phyloP scores from a whole-genome alignment of 2,329 filamentous ascomycete genomes.

The Botryotinia globosa region DNA sequence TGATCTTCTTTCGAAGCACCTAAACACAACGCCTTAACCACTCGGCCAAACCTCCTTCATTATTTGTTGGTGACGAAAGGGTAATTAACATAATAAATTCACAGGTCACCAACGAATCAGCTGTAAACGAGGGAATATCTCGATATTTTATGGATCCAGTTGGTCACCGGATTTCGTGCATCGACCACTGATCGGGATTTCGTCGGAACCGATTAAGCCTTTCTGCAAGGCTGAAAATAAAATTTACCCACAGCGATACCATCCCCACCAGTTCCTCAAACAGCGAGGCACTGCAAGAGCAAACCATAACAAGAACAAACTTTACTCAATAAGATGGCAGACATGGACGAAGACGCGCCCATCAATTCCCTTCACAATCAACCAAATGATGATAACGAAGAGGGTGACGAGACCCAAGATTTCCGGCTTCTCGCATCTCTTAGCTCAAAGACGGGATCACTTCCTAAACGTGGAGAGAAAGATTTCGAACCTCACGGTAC shows the following conservation, averaged over 20 bases:
- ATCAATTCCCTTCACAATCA: slow-evolving; percentile 28
- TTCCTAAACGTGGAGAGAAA: slow-evolving; percentile 91
- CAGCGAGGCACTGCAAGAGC: neutral
- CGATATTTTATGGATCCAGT: neutral
- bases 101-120: neutral
- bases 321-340: slow-evolving; percentile 29
- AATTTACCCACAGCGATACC: neutral
- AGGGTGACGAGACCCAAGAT: slow-evolving; percentile 81
- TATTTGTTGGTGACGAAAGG: too few species aligned
- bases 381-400: slow-evolving; percentile 52
- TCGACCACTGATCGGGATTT: neutral
- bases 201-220: slow-evolving; percentile 14
- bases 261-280: neutral
- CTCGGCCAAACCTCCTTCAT: slow-evolving; percentile 47
- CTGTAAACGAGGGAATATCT: neutral
- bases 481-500: slow-evolving; percentile 96
- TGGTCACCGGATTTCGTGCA: neutral
- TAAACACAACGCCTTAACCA: slow-evolving; percentile 58
- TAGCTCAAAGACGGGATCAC: slow-evolving; percentile 51
- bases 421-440: slow-evolving; percentile 68
- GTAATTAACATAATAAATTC: too few species aligned
- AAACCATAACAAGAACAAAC: neutral
- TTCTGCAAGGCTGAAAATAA: slow-evolving; percentile 27
- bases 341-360: slow-evolving; percentile 39
- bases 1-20: slow-evolving; percentile 37